Conservation (phyloP, 495 filamentous ascomycete genomes). For the Hypoxylon trugodes region DNA sequence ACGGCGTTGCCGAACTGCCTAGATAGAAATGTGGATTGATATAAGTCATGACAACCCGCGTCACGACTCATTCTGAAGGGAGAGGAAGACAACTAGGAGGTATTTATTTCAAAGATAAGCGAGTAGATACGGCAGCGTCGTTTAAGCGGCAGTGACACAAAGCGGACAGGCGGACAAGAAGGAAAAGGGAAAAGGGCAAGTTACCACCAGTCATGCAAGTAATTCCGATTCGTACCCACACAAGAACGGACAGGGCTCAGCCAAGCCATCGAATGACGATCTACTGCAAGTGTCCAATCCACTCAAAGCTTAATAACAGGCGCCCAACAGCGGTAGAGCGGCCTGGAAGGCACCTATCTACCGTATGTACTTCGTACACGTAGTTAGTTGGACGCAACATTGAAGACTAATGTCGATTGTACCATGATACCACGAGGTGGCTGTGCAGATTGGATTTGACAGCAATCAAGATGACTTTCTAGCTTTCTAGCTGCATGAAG, state of each 20-base stretch:
- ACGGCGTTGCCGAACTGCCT: no score
- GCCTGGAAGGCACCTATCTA: background rate
- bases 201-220: slow-evolving; percentile 29
- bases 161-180: background rate
- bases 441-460: background rate
- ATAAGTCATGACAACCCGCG: slow-evolving; percentile 8
- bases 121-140: no score
- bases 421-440: slow-evolving; percentile 24
- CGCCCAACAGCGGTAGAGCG: slow-evolving; percentile 5
- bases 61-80: slow-evolving; percentile 7
- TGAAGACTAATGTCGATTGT: no score
- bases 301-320: slow-evolving; percentile 22
- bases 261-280: slow-evolving; percentile 31
- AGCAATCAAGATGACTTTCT: background rate
- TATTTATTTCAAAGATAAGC: no score
- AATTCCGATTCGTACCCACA: slow-evolving; percentile 29
- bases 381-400: slow-evolving; percentile 1
- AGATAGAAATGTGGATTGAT: background rate
- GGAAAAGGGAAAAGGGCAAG: background rate
- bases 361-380: slow-evolving; percentile 8
- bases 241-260: slow-evolving; percentile 5
- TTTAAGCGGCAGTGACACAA: background rate
- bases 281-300: slow-evolving; percentile 29
- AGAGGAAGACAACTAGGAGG: background rate
- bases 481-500: slow-evolving; percentile 1